These are phyloP conservation scores for Fusarium redolens DNA, from an alignment of 2,329 filamentous ascomycete species.

Conservation along the genomic window DNA sequence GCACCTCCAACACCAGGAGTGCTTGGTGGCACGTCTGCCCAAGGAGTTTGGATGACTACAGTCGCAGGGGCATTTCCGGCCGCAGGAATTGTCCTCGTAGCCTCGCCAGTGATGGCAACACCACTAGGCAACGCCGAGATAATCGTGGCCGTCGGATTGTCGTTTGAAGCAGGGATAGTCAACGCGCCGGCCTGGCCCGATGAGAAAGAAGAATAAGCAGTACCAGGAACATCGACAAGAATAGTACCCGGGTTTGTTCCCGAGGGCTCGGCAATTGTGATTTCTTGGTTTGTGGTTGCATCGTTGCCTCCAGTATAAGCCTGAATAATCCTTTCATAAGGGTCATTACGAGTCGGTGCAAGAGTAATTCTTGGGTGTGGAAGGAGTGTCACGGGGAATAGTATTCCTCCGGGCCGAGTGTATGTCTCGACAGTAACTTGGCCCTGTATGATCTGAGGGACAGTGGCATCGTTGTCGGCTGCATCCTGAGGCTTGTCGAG, in stretches of 20 bases:
- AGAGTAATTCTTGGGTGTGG: conserved; percentile 33
- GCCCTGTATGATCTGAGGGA: conserved; percentile 3
- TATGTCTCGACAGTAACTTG: conserved; percentile 16
- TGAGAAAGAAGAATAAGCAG: conserved; percentile 27
- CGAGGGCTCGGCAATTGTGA: conserved; percentile 29
- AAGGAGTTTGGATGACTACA: conserved; percentile 34
- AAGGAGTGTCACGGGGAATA: conserved; percentile 27
- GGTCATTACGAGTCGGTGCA: conserved; percentile 23
- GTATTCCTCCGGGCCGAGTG: conserved; percentile 9
- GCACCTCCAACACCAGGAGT: conserved; percentile 4
- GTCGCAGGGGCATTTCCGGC: conserved; percentile 26
- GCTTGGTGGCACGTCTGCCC: conserved; percentile 30
- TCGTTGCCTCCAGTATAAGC: conserved; percentile 30
- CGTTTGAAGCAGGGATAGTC: conserved; percentile 28
- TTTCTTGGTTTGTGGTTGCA: conserved; percentile 28
- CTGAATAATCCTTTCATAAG: conserved; percentile 32
- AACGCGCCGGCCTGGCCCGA: conserved; percentile 29
- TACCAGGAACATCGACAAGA: conserved; percentile 28
- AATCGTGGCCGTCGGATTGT: conserved; percentile 28
- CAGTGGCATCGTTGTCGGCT: background rate
- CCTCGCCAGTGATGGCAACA: conserved; percentile 10
- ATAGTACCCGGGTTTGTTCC: conserved; percentile 32
- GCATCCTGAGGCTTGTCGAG: conserved; percentile 1
- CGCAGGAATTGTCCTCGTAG: conserved; percentile 30
- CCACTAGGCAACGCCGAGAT: conserved; percentile 30